Percentiles rank a stretch among this genome's conserved stretches.
Conservation (phyloP, 2,329 filamentous ascomycete genomes). For the Paradendryphiella salina region DNA sequence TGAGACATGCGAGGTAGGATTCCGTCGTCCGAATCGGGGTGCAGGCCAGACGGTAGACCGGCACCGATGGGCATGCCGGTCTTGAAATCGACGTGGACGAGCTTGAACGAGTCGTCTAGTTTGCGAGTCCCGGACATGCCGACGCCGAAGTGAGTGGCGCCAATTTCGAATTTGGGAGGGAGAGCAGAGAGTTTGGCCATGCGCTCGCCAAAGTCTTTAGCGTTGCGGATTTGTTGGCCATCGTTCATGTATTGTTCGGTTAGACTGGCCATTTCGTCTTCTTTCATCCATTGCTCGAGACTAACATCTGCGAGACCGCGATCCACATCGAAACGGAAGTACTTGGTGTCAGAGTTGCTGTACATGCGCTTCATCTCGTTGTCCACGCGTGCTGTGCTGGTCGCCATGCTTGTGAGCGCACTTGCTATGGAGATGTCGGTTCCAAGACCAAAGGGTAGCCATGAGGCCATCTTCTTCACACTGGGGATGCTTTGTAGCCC, state of each 20-base stretch:
- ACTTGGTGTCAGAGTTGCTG: constrained; percentile 41
- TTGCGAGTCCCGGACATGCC: constrained; percentile 40
- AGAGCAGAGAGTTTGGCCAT: constrained; percentile 45
- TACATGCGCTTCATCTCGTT: constrained; percentile 50
- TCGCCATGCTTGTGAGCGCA: constrained; percentile 46
- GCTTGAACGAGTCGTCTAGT: constrained; percentile 36
- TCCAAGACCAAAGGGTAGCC: constrained; percentile 48
- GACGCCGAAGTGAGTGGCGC: constrained; percentile 36
- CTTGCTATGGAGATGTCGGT: constrained; percentile 45
- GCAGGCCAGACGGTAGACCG: constrained; percentile 24
- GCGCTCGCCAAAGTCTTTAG: constrained; percentile 39
- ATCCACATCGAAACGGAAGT: constrained; percentile 48
- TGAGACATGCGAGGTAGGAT: constrained; percentile 24
- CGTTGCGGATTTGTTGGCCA: constrained; percentile 35
- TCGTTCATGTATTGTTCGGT: constrained; percentile 48
- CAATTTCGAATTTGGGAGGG: constrained; percentile 44
- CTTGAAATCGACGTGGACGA: constrained; percentile 46
- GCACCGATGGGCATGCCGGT: constrained; percentile 32
- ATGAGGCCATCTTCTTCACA: constrained; percentile 43
- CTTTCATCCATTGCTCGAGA: constrained; percentile 49
- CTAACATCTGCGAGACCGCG: constrained; percentile 46
- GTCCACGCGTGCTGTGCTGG: constrained; percentile 45
- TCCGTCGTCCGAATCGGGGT: constrained; percentile 23
- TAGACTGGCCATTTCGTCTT: constrained; percentile 47
- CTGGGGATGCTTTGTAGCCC: constrained; percentile 46